Base-by-base conservation (phyloP, 768 basidiomycete species). In the Candolleomyces eurysporus region DNA sequence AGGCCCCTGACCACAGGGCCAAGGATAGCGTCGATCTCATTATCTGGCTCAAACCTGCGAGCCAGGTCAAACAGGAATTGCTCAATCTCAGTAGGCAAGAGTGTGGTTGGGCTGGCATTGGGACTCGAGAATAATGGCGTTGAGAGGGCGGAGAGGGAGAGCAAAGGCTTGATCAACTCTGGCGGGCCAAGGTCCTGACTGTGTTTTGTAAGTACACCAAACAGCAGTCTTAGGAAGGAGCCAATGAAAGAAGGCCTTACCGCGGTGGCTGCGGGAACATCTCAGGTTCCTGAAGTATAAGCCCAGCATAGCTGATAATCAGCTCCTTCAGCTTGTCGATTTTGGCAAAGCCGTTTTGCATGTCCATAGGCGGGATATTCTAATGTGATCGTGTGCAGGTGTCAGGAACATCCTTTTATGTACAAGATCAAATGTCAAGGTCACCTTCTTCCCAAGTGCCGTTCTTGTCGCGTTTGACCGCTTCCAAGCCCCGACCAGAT, bases 201-300 rank as follows among this genome's bases (percentile, higher is more conserved):
- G 26, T 26, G 31, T 22, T 22, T 63, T 51, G 36, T 11, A 49
- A 55, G 53, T 50, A 31, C 9, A 46, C 43, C 32, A 26, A 31
- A 2, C 26, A 26, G 26, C 26, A 26, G 4, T 26, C 2, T 26
- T 26, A 26, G 26, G 55, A n/a, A 16, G 21, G 40, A 14, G 16
- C 11, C 26, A 22, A 49, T 30, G 36, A 45, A 40, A 49, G 45
- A 48, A 42, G 36, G 17, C 14, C 84, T 61, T 72, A 92, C 94
- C 85, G 83, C 57, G 74, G 59, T 10, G 95, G 96, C 66, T 97
- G 93, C 52, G 94, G 91, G 66, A 99, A 98, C 90, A 98, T 96
- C 43, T 87, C 88, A 1, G 96, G 92, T 62, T 96, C 95, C 74
- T 96, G 94, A 10, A 99, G 78, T 22, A 84, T 90, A 53, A 98